These are phyloP conservation scores for Nemania diffusa DNA, from an alignment of 2,329 filamentous ascomycete species.

Conservation along the genomic window DNA sequence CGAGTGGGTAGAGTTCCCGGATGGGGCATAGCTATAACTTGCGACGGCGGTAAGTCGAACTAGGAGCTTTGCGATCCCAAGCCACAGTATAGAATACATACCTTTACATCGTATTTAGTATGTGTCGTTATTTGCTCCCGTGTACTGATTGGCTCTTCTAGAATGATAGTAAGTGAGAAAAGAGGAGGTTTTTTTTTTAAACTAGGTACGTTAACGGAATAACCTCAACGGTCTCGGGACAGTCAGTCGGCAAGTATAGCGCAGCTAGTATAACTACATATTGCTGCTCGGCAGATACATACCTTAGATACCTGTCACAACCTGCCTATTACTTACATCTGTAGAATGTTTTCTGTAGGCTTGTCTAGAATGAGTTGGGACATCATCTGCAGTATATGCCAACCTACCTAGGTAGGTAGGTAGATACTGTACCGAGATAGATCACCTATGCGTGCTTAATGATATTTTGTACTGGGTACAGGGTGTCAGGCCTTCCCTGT, in stretches of 20 bases:
- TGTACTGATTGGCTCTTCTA: constrained; percentile 23
- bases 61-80: constrained; percentile 4
- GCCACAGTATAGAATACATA: too few relatives aligned
- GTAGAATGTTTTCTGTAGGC: neutral
- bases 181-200: too few relatives aligned
- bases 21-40: constrained; percentile 13
- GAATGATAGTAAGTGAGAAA: constrained; percentile 20
- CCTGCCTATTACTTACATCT: too few relatives aligned
- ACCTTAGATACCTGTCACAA: too few relatives aligned
- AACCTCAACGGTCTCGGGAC: constrained; percentile 9
- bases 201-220: constrained; percentile 18
- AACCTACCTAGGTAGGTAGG: neutral
- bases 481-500: constrained; percentile 16
- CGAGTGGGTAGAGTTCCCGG: constrained; percentile 20
- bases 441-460: too few relatives aligned
- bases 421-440: neutral
- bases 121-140: neutral
- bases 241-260: constrained; percentile 7
- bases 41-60: constrained; percentile 20
- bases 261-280: too few relatives aligned
- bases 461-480: neutral
- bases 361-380: neutral
- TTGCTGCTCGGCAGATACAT: too few relatives aligned
- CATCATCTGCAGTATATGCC: neutral
- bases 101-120: neutral